phyloP scores from a whole-genome alignment of 129 eudicot genomes.

The Solidago caesia region DNA sequence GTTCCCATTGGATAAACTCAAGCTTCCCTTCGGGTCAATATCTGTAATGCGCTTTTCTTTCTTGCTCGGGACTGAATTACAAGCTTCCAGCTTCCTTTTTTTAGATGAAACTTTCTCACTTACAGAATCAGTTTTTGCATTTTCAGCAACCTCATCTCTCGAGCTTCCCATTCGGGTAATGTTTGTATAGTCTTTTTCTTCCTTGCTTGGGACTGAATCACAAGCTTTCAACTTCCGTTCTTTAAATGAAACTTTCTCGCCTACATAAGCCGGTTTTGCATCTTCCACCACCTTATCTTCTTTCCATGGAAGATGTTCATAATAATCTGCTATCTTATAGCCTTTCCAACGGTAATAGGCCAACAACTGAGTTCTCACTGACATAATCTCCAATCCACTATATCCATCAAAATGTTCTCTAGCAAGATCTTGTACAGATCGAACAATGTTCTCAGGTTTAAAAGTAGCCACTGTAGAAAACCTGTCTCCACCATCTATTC shows the following conservation, averaged over 20 bases:
- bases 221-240: too few relatives aligned
- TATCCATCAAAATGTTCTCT: conserved; percentile 38
- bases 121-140: conserved; percentile 23
- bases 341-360: conserved; percentile 80
- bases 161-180: neutral
- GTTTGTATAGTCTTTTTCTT: conserved; percentile 34
- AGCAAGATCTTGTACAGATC: conserved; percentile 48
- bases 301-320: too few relatives aligned
- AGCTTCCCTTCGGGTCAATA: neutral
- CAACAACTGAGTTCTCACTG: conserved; percentile 50
- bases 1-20: neutral
- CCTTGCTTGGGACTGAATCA: conserved; percentile 30
- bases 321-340: conserved; percentile 5
- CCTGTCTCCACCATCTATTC: conserved; percentile 54
- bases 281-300: too few relatives aligned
- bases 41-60: conserved; percentile 10
- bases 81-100: conserved; percentile 28
- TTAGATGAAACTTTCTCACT: conserved; percentile 24
- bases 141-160: conserved; percentile 26
- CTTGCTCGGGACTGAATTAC: conserved; percentile 9
- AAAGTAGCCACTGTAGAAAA: conserved; percentile 51
- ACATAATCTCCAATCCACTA: conserved; percentile 42
- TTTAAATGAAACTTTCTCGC: too few relatives aligned
- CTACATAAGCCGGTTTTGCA: too few relatives aligned
- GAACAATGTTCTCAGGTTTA: conserved; percentile 41